Base-by-base conservation (phyloP, 345 rosid species). In the Boechera retrofracta region DNA sequence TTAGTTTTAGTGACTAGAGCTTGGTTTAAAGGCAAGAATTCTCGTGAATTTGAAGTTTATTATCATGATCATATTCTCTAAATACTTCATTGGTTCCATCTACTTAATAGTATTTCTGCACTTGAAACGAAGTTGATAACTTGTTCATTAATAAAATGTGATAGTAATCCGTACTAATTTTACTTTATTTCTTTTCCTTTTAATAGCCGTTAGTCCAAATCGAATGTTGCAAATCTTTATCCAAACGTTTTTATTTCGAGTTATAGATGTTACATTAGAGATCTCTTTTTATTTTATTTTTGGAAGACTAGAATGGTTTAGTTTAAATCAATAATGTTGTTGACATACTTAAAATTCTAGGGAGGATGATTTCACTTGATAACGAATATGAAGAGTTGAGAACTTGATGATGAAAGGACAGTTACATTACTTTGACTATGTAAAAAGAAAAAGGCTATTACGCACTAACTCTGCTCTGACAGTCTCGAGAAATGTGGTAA, bases 401-500 rank as follows among this genome's bases (percentile, higher is more conserved):
- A 64, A 47, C 32, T 47, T 10, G 68, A 69, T 60, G 74, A 59
- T 51, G 63, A 35, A 55, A 77, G 44, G 53, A 47, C 70, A 70
- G 60, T 71, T 36, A 55, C 71, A 77, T 48, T 36, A 36, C 55
- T 54, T 71, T 71, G 76, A 77, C 76, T 64, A 72, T 57, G 54
- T 49, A 49, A 45, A 45, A 64, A 42, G 42, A n/a, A 36, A 45
- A 77, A 77, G 64, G 80, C 67, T 64, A 71, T 12, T 26, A 56
- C 80, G 72, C 80, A 77, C 52, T 77, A 53, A 51, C 16, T 56
- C 13, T 62, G 36, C 44, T 52, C 80, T 70, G 80, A 63, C 80
- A 77, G 44, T 70, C 76, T 77, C 71, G 71, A 77, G 31, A 63
- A 12, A 18, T 38, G 80, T 64, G 52, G 71, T 77, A 24, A 35